Percentiles rank a stretch among this genome's conserved stretches.
Evolutionary conservation across 1,284 basidiomycete species (phyloP).

Genomic region (Hypsizygus ulmarius): DNA sequence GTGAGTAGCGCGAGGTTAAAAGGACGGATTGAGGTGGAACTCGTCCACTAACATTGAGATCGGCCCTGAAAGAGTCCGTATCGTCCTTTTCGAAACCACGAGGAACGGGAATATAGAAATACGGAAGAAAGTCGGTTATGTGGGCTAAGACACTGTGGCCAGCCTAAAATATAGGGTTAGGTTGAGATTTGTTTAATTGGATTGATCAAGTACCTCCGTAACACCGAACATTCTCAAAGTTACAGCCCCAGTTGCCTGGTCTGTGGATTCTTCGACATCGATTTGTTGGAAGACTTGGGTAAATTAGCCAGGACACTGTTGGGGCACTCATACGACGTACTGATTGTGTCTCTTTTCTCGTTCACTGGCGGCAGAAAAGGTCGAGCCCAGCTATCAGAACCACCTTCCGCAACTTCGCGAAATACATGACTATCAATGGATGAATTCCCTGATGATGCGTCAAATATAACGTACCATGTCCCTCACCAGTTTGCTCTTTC

Average conservation of each 20-base stretch:
- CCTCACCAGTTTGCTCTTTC: conserved; percentile 60
- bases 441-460: neutral
- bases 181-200: neutral
- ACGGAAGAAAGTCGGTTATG: conserved; percentile 81
- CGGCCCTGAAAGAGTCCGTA: conserved; percentile 58
- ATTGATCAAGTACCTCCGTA: conserved; percentile 56
- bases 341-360: conserved; percentile 59
- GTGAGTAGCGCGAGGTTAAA: conserved; percentile 5
- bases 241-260: conserved; percentile 42
- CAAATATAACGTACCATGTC: conserved; percentile 34
- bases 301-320: neutral
- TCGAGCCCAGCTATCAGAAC: conserved; percentile 76
- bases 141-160: conserved; percentile 88
- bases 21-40: neutral
- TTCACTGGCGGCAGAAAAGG: conserved; percentile 60
- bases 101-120: conserved; percentile 87
- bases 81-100: conserved; percentile 77
- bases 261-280: conserved; percentile 78
- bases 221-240: conserved; percentile 85
- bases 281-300: conserved; percentile 89
- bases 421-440: neutral
- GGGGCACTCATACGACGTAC: conserved; percentile 28
- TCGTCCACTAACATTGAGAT: conserved; percentile 68
- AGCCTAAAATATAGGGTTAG: conserved; percentile 38
- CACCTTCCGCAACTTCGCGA: conserved; percentile 62